phyloP scores from a whole-genome alignment of 176 grass and related monocot genomes.

The Tillandsia leiboldiana region DNA sequence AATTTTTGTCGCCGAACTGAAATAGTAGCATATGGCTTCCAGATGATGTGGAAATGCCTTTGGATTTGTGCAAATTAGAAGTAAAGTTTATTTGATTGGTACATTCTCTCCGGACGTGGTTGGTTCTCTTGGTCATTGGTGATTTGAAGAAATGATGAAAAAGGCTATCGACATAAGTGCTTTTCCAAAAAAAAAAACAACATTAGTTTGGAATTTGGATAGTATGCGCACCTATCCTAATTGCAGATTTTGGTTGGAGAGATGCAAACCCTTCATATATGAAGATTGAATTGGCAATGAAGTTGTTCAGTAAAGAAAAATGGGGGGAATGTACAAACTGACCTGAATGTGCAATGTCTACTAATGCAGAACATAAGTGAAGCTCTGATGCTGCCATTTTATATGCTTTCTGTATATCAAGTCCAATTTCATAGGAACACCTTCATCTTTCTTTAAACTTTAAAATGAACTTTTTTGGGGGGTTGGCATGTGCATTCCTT shows the following conservation, averaged over 20 bases:
- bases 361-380: not conserved
- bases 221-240: not conserved
- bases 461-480: no score
- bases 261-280: not conserved
- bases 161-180: not conserved
- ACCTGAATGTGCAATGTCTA: not conserved
- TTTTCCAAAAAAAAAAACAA: not conserved
- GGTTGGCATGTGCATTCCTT: no score
- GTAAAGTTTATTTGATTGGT: no score
- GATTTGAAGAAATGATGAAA: no score
- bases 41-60: no score
- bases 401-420: not conserved
- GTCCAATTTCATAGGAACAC: not conserved
- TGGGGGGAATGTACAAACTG: not conserved
- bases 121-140: no score
- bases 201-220: not conserved
- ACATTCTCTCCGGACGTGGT: no score
- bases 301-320: not conserved
- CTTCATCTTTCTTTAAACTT: no score
- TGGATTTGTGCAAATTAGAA: no score
- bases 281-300: not conserved
- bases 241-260: not conserved
- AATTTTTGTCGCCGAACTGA: no score
- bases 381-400: not conserved
- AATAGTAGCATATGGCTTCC: no score